A percentile compares a stretch with the other conserved stretches of the same genome.
Evolutionary conservation across 2,329 filamentous ascomycete species (phyloP).

Genomic region (Fonsecaea erecta): DNA sequence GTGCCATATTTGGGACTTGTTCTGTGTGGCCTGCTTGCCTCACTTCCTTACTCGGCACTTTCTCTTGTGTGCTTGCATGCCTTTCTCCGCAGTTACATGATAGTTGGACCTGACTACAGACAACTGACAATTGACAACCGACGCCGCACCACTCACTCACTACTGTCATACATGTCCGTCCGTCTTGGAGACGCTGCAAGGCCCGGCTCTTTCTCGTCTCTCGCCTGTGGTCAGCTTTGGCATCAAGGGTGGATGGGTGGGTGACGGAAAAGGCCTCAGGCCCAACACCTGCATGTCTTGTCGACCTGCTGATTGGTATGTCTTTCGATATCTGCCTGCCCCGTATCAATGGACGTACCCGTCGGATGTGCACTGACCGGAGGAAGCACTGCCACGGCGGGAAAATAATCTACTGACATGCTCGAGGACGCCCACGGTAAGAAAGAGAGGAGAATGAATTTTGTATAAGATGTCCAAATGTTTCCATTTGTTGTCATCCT

Average conservation of each 20-base stretch:
- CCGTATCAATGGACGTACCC: not conserved
- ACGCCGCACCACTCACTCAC: not conserved
- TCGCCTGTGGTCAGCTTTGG: constrained; percentile 16
- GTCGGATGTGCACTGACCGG: not conserved
- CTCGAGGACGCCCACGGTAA: not conserved
- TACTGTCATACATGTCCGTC: no score
- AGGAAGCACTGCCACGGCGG: not conserved
- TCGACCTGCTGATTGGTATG: not conserved
- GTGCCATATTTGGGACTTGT: constrained; percentile 7
- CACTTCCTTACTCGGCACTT: no score
- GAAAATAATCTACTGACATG: not conserved
- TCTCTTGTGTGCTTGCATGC: no score
- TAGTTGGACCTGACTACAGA: no score
- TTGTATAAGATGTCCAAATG: not conserved
- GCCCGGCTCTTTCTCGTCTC: not conserved
- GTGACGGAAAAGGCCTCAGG: not conserved
- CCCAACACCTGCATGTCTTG: not conserved
- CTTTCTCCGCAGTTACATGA: not conserved
- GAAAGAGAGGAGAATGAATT: no score
- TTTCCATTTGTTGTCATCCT: not conserved
- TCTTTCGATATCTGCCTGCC: not conserved
- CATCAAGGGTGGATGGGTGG: not conserved
- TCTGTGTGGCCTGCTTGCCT: no score
- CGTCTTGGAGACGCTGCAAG: no score
- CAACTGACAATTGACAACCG: no score